A percentile compares a stretch with the other conserved stretches of the same genome.
Conservation (phyloP, 768 basidiomycete genomes). For the Lentinula sp. region DNA sequence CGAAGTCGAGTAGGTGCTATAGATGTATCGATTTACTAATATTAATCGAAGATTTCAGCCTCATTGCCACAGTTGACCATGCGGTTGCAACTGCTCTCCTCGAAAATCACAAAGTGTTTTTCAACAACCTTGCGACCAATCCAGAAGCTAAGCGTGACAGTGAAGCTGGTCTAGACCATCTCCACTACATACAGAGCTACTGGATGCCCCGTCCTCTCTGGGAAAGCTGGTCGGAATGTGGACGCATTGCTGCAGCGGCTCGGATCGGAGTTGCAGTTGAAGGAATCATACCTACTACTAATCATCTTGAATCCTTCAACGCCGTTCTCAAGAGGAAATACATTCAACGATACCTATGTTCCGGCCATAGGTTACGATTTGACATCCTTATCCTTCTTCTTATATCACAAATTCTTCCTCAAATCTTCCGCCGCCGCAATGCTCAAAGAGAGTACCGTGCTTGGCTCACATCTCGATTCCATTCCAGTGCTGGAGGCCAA, state of each 20-base stretch:
- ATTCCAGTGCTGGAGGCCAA: background rate
- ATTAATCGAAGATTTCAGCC: conserved; percentile 10
- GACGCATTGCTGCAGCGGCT: conserved; percentile 18
- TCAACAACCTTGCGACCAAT: too few relatives aligned
- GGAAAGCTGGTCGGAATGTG: conserved; percentile 25
- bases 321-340: conserved; percentile 19
- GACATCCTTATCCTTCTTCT: conserved; percentile 1
- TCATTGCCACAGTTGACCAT: background rate
- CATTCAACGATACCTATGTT: conserved; percentile 16
- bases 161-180: conserved; percentile 10
- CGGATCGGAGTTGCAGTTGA: conserved; percentile 7
- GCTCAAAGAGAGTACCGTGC: background rate
- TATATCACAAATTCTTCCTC: conserved; percentile 6
- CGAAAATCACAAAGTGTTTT: background rate
- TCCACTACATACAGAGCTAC: conserved; percentile 16
- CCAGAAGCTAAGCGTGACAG: background rate
- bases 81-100: background rate
- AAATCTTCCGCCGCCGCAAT: background rate
- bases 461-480: background rate
- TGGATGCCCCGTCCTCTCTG: conserved; percentile 24
- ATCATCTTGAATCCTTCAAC: conserved; percentile 8
- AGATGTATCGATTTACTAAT: background rate
- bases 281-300: conserved; percentile 21
- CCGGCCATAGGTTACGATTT: conserved; percentile 16
- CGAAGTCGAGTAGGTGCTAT: background rate